phyloP scores from a whole-genome alignment of 2,329 filamentous ascomycete species.

The Aspergillus fischeri region DNA sequence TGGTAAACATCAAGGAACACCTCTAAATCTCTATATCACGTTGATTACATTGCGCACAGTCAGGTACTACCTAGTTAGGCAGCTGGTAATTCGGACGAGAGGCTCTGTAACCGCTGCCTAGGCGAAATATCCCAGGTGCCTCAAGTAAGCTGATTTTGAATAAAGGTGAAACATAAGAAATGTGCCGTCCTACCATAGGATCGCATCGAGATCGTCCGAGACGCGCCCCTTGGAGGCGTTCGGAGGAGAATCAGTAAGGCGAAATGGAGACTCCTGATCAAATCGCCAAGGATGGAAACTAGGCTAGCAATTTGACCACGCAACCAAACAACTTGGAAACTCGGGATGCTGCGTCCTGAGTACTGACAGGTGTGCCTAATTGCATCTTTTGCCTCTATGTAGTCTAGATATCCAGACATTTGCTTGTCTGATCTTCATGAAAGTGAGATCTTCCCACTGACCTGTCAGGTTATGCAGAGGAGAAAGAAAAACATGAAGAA shows the following conservation, averaged over 20 bases:
- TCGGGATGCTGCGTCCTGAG: not conserved
- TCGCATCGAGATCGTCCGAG: not conserved
- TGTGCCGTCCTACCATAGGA: not conserved
- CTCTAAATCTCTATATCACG: not conserved
- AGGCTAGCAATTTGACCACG: not conserved
- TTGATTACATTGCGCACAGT: not conserved
- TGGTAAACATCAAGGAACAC: not conserved
- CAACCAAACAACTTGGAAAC: not conserved
- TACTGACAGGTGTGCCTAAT: not conserved
- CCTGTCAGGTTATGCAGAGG: not conserved
- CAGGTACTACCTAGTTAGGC: not conserved
- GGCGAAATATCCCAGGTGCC: not conserved
- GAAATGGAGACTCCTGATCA: not conserved
- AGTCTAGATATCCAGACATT: not conserved
- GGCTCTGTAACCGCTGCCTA: not conserved
- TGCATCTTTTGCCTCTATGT: not conserved
- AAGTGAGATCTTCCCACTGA: not conserved
- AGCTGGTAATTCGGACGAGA: not conserved
- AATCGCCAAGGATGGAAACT: not conserved
- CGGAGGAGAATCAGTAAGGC: not conserved
- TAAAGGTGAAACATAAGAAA: not conserved
- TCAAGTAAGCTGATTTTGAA: not conserved
- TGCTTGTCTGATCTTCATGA: not conserved
- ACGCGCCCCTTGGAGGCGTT: constrained; percentile 9
- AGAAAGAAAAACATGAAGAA: not conserved